These are phyloP conservation scores for Pseudoturritis turrita DNA, from an alignment of 345 rosid species.

Conservation along the genomic window DNA sequence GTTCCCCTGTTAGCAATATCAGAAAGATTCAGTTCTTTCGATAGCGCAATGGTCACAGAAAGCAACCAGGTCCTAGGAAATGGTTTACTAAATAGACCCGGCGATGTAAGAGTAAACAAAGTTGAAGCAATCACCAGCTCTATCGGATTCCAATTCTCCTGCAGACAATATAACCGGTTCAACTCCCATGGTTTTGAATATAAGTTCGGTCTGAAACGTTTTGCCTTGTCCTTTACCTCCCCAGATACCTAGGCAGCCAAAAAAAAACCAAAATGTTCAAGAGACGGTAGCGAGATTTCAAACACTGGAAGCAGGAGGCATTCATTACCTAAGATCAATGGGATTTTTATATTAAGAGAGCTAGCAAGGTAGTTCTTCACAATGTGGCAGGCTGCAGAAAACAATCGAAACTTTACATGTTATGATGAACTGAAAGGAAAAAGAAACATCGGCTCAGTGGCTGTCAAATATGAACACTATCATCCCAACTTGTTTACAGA, in stretches of 20 bases:
- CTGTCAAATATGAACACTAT: not conserved
- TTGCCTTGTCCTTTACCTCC: conserved; percentile 99
- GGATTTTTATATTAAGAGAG: conserved; percentile 63
- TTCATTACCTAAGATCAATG: conserved; percentile 72
- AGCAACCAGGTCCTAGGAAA: not conserved
- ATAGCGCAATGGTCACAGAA: not conserved
- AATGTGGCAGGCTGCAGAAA: conserved; percentile 67
- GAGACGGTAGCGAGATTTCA: conserved; percentile 2
- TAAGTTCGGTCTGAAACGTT: conserved; percentile 91
- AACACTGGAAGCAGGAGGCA: not conserved
- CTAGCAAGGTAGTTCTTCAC: conserved; percentile 90
- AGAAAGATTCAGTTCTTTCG: not conserved
- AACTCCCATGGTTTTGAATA: conserved; percentile 85
- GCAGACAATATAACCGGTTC: conserved; percentile 96
- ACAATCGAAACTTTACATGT: too few relatives aligned
- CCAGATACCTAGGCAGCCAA: conserved; percentile 62
- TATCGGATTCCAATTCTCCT: conserved; percentile 91
- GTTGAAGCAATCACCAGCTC: conserved; percentile 59
- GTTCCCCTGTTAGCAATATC: conserved; percentile 59
- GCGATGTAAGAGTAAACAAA: not conserved
- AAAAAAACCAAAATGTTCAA: not conserved
- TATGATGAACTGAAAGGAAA: not conserved
- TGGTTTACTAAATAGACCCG: not conserved
- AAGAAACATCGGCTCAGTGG: not conserved
- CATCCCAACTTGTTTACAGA: not conserved